Evolutionary conservation across 495 filamentous ascomycete genomes (phyloP).

Genomic region (Penicillium pancosmium): DNA sequence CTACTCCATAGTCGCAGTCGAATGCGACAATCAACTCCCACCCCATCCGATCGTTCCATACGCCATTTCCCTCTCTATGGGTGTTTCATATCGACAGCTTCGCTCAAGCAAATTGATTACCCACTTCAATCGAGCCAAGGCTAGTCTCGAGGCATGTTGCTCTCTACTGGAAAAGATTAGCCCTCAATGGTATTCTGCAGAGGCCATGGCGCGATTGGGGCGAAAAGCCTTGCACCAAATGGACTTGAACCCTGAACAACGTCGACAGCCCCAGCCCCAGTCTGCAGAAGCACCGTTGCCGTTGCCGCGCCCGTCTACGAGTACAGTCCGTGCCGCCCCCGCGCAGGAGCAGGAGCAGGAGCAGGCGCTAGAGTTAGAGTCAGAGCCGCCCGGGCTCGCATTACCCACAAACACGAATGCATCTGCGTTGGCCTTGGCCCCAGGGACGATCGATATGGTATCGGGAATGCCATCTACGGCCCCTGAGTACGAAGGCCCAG

Average conservation of each 20-base stretch:
- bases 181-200: constrained; percentile 63
- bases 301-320: not conserved
- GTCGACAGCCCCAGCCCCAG: not conserved
- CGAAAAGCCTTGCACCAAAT: constrained; percentile 42
- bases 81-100: constrained; percentile 71
- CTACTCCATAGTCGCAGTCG: constrained; percentile 58
- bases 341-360: not conserved
- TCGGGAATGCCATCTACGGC: constrained; percentile 1
- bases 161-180: constrained; percentile 57
- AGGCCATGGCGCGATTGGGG: constrained; percentile 62
- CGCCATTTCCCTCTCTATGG: constrained; percentile 65
- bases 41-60: constrained; percentile 71
- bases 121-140: constrained; percentile 61
- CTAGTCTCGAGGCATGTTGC: constrained; percentile 61
- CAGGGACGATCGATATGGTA: not conserved
- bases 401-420: not conserved
- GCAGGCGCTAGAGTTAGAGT: not conserved
- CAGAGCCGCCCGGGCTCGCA: not conserved
- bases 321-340: not conserved
- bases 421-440: not conserved
- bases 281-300: not conserved
- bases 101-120: constrained; percentile 66
- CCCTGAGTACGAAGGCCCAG: not conserved
- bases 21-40: constrained; percentile 54
- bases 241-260: constrained; percentile 22